A percentile compares a stretch with the other conserved stretches of the same genome.
These are phyloP conservation scores for Geotrichum cucujoidarum DNA, from an alignment of 1,139 yeast species.

Conservation along the genomic window DNA sequence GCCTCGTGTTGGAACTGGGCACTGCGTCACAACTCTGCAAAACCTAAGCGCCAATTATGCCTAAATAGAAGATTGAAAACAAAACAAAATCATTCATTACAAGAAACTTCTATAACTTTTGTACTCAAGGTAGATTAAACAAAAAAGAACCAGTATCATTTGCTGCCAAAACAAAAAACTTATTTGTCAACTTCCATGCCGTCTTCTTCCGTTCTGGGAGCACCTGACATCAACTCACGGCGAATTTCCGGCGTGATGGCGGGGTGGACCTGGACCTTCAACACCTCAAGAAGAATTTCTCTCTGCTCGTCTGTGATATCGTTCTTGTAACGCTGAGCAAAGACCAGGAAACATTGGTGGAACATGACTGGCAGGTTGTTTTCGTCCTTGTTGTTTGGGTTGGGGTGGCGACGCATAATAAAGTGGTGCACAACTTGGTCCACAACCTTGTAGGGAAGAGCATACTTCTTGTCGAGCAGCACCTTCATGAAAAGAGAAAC, in stretches of 20 bases:
- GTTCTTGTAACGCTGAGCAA: slow-evolving; percentile 93
- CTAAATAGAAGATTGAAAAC: neutral
- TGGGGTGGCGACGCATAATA: slow-evolving; percentile 62
- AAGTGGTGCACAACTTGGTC: slow-evolving; percentile 95
- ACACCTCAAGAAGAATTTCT: slow-evolving; percentile 84
- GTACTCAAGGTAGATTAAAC: neutral
- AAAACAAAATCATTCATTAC: slow-evolving; percentile 3
- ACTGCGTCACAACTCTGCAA: no score
- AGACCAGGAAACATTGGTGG: slow-evolving; percentile 92
- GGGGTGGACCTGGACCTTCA: slow-evolving; percentile 83
- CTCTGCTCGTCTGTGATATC: slow-evolving; percentile 97
- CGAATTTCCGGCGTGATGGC: slow-evolving; percentile 92
- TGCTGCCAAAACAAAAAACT: neutral
- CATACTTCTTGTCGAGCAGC: slow-evolving; percentile 87
- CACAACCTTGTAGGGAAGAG: slow-evolving; percentile 91
- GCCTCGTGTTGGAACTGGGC: no score
- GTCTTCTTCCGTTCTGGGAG: slow-evolving; percentile 11
- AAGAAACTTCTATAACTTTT: slow-evolving; percentile 3
- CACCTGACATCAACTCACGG: slow-evolving; percentile 84
- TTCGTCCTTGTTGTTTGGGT: slow-evolving; percentile 39
- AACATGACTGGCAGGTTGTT: slow-evolving; percentile 91
- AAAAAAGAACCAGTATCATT: neutral
- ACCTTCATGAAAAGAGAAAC: slow-evolving; percentile 86
- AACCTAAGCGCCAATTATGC: no score
- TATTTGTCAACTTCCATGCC: slow-evolving; percentile 13